These are phyloP conservation scores for Apiospora arundinis DNA, from an alignment of 2,329 filamentous ascomycete species.

Conservation along the genomic window DNA sequence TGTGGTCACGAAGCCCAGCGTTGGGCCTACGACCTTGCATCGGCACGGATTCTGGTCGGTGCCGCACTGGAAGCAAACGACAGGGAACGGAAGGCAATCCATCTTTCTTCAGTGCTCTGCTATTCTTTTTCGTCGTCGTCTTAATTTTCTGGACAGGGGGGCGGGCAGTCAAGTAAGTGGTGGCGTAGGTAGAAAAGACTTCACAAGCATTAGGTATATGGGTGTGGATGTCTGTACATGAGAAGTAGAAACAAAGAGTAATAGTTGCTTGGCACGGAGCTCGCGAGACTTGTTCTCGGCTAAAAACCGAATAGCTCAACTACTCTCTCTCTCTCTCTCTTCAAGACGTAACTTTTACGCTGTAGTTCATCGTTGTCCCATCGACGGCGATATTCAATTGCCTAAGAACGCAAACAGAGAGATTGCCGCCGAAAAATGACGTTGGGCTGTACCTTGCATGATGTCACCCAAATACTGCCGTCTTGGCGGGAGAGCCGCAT, in stretches of 20 bases:
- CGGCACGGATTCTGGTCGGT: constrained; percentile 28
- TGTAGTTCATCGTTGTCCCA: neutral
- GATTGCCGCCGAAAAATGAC: neutral
- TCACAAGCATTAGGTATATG: neutral
- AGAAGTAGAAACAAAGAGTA: neutral
- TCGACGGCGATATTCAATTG: neutral
- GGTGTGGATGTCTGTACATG: neutral
- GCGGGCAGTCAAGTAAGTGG: neutral
- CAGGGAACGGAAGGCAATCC: constrained; percentile 23
- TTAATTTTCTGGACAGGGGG: neutral
- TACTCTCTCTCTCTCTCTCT: neutral
- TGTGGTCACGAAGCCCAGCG: constrained; percentile 27
- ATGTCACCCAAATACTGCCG: constrained; percentile 10
- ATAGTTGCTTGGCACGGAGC: neutral
- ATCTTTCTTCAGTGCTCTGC: neutral
- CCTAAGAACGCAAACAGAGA: neutral
- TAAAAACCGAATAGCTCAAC: neutral
- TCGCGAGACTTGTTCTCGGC: neutral
- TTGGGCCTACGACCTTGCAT: constrained; percentile 29
- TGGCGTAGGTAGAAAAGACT: neutral
- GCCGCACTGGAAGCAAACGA: constrained; percentile 29
- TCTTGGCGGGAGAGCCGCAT: constrained; percentile 12
- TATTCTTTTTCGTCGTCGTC: neutral
- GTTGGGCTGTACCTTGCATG: constrained; percentile 15
- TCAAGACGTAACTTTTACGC: constrained; percentile 13